Base-by-base conservation (phyloP, 108 stramenopile species). In the Cyclotella baltica region DNA sequence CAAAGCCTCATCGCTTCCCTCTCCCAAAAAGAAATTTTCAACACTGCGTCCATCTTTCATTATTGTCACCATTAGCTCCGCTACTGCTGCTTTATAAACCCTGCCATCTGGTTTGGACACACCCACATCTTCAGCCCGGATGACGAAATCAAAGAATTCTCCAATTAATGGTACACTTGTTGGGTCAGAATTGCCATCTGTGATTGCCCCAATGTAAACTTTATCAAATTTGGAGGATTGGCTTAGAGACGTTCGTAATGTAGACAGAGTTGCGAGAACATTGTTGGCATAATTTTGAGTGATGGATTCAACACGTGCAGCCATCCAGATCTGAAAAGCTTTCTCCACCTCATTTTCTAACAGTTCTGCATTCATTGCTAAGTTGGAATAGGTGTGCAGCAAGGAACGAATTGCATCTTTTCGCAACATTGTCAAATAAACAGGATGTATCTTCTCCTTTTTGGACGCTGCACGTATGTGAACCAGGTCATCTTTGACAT, bases 161-260 rank as follows among this genome's bases (percentile, higher is more conserved):
- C 59, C 57, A 5, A 95, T 48, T 13, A 53, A 53, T 0, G 81
- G 77, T 0, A 95, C 75, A 22, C 51, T 28, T 18, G 57, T 56
- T 0, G 94, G 94, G 81, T 95, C 85, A 11, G 94, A 95, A 74
- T 95, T 95, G 25, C 94, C 94, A 78, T 95, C 94, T 4, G 94
- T 95, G 34, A 95, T 88, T 38, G 94, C 94, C 23, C 94, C 92
- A 73, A 95, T 83, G 47, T 91, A 76, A 0, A 95, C 70, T 25
- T 69, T 80, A 18, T 76, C 31, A 27, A 56, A 38, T 46, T 68
- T 27, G 36, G 61, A 16, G 67, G 35, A 64, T 64, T 15, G 64
- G 37, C 85, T 35, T 19, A 62, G 61, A 5, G 87, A 73, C 22
- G 81, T 72, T 40, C 40, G 73, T 25, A 87, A 35, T 27, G 20